Evolutionary conservation across 2,329 filamentous ascomycete species (phyloP).

Genomic region (Acarospora socialis): DNA sequence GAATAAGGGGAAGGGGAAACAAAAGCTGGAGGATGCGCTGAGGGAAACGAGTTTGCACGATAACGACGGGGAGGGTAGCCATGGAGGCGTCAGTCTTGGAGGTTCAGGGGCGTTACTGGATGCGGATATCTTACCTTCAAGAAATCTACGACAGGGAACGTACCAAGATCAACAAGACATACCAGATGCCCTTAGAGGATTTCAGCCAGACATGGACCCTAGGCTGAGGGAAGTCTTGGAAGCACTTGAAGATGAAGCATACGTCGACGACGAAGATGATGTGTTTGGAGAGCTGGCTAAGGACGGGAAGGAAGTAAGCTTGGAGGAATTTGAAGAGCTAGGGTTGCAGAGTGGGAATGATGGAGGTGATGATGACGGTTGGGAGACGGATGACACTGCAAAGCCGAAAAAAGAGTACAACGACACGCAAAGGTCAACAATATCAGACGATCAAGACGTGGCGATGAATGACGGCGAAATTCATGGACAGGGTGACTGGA

Average conservation of each 20-base stretch:
- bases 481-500: constrained; percentile 63
- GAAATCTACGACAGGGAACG: constrained; percentile 59
- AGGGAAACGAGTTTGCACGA: constrained; percentile 39
- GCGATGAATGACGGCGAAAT: constrained; percentile 40
- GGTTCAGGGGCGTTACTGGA: constrained; percentile 47
- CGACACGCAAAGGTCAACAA: constrained; percentile 16
- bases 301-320: constrained; percentile 59
- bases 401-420: constrained; percentile 36
- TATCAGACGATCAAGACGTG: constrained; percentile 20
- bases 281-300: constrained; percentile 62
- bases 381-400: constrained; percentile 79
- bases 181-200: constrained; percentile 80
- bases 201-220: constrained; percentile 97
- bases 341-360: constrained; percentile 40
- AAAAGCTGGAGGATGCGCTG: constrained; percentile 77
- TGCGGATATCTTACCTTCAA: constrained; percentile 62
- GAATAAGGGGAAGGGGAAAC: constrained; percentile 52
- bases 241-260: constrained; percentile 88
- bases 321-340: constrained; percentile 61
- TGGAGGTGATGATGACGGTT: constrained; percentile 62
- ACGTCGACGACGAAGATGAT: constrained; percentile 76
- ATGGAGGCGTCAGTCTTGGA: constrained; percentile 25
- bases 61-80: constrained; percentile 24
- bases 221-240: constrained; percentile 79
- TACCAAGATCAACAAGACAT: constrained; percentile 91